Base-by-base conservation (phyloP, 225 moss, liverwort and hornwort genomes). In the Sphagnum contortum region DNA sequence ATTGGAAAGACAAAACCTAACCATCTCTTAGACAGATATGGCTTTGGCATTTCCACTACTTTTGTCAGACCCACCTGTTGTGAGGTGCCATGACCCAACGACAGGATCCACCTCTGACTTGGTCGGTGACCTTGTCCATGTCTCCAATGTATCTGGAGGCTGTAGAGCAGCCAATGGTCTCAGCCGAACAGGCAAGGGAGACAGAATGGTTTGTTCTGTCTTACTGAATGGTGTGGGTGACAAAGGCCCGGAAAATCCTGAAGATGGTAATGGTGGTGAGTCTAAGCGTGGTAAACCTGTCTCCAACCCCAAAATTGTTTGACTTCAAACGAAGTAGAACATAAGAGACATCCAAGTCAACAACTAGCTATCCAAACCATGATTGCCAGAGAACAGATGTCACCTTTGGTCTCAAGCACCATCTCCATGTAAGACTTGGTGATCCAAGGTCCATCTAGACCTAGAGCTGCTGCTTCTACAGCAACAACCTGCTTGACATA, bases 351-450 rank as follows among this genome's bases (percentile, higher is more conserved):
- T 29, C 29, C 29, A 29, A 29, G 29, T 0, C 29, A 29, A 29
- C 29, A 29, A 29, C 29, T 29, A 0, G 29, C 29, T 29, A 29
- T 29, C 29, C 29, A 29, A 29, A 29, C 29, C 29, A 29, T 29
- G 29, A 29, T 29, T 29, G 29, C 29, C 29, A 29, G 29, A 29
- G 29, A 29, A 29, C 29, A 29, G 29, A 29, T 29, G 29, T 29
- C 64, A 88, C 90, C 91, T 88, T 91, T 91, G n/a, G 70, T 81
- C 64, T 88, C 91, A 48, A 91, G 75, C 62, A 91, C 91, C 79
- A 88, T 88, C 62, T 91, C 88, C 91, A 88, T 88, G 66, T 88
- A 91, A 49, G 91, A 88, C 63, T 83, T 86, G 12, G 91, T 91
- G 61, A 88, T 83, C 88, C 88, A 91, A 62, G 88, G 91, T 63